These are phyloP conservation scores for Mycena venus DNA, from an alignment of 768 basidiomycete genomes.

Conservation along the genomic window DNA sequence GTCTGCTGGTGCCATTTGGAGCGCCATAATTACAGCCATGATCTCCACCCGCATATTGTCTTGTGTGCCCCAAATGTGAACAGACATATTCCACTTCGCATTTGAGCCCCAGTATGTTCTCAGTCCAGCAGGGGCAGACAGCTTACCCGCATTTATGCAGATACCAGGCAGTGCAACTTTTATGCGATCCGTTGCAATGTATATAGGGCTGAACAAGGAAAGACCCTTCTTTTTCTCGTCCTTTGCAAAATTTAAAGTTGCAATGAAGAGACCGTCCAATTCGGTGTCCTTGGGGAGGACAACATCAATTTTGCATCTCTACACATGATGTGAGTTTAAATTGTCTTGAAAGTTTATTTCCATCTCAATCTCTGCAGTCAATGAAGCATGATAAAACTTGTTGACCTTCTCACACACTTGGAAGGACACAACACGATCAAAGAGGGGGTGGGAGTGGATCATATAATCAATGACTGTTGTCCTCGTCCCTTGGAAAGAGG, in stretches of 20 bases:
- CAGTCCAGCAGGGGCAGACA: not conserved
- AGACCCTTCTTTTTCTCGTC: constrained; percentile 10
- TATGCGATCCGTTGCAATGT: not conserved
- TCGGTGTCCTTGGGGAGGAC: constrained; percentile 1
- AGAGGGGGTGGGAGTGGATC: not conserved
- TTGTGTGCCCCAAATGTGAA: not conserved
- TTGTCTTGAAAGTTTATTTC: not conserved
- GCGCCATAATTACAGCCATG: not conserved
- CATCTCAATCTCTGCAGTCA: not conserved
- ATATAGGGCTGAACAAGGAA: not conserved
- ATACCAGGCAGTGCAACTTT: constrained; percentile 10
- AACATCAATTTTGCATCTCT: not conserved
- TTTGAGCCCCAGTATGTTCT: not conserved
- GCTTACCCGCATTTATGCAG: not conserved
- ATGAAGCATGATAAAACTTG: constrained; percentile 8
- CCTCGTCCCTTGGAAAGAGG: constrained; percentile 23
- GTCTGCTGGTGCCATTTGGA: not conserved
- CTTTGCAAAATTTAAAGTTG: not conserved
- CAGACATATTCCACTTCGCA: not conserved
- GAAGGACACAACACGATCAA: not conserved
- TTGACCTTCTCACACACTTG: not conserved
- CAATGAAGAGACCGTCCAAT: constrained; percentile 4
- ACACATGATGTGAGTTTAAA: not conserved
- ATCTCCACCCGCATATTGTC: not conserved
- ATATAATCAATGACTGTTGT: constrained; percentile 21